Conservation (phyloP, 495 filamentous ascomycete genomes). For the Hypomontagnella submonticulosa region DNA sequence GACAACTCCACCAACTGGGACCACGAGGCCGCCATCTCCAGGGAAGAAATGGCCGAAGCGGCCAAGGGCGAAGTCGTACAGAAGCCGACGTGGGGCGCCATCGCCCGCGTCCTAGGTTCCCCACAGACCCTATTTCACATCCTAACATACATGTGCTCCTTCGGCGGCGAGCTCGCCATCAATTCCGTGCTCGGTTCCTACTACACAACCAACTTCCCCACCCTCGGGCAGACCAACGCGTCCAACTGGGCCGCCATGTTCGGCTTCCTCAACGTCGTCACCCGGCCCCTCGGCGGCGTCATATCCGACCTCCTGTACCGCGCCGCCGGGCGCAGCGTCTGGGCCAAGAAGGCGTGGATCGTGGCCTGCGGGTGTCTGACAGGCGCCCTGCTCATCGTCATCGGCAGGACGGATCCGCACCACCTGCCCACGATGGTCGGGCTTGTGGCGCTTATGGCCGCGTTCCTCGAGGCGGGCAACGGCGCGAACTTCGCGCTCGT, state of each 20-base stretch:
- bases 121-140: constrained; percentile 74
- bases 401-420: constrained; percentile 73
- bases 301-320: constrained; percentile 78
- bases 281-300: constrained; percentile 78
- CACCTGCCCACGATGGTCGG: constrained; percentile 76
- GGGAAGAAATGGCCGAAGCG: constrained; percentile 66
- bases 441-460: constrained; percentile 74
- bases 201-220: constrained; percentile 80
- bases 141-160: constrained; percentile 83
- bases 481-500: constrained; percentile 87
- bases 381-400: constrained; percentile 74
- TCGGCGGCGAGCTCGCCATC: constrained; percentile 86
- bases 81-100: constrained; percentile 71
- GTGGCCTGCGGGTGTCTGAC: constrained; percentile 69
- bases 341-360: constrained; percentile 82
- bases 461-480: constrained; percentile 87
- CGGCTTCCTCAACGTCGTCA: constrained; percentile 84
- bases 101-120: constrained; percentile 67
- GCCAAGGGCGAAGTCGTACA: constrained; percentile 72
- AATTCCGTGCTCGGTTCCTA: constrained; percentile 84
- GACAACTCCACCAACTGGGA: constrained; percentile 50
- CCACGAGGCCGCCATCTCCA: constrained; percentile 63
- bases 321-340: constrained; percentile 65
- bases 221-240: constrained; percentile 75
- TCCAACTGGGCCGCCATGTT: constrained; percentile 91